Conservation (phyloP, 345 rosid species). For the Kandelia obovata region DNA sequence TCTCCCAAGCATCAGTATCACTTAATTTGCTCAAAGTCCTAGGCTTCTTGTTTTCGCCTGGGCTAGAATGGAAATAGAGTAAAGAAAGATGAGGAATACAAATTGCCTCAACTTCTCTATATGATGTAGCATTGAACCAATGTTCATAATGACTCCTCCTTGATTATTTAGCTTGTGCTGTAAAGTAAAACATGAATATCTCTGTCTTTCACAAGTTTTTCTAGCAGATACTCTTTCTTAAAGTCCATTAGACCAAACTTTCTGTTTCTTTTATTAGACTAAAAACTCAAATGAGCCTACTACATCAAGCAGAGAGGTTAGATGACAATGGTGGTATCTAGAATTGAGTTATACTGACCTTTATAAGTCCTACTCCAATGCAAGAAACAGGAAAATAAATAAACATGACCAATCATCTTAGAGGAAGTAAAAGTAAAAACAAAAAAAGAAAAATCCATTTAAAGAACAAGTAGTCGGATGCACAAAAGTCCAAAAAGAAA, state of each 20-base stretch:
- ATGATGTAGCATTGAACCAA: not conserved
- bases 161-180: not conserved
- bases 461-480: not conserved
- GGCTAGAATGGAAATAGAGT: slow-evolving; percentile 43
- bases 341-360: too few species aligned
- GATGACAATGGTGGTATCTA: too few species aligned
- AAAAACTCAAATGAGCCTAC: too few species aligned
- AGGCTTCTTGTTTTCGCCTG: slow-evolving; percentile 78
- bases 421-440: too few species aligned
- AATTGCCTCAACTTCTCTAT: not conserved
- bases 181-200: not conserved
- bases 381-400: too few species aligned
- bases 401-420: not conserved
- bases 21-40: slow-evolving; percentile 74
- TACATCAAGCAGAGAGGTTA: too few species aligned
- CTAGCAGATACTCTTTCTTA: too few species aligned
- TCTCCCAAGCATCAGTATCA: slow-evolving; percentile 82
- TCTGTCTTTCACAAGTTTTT: not conserved
- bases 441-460: not conserved
- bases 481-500: not conserved
- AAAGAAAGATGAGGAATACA: slow-evolving; percentile 8
- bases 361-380: too few species aligned
- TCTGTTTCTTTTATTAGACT: too few species aligned
- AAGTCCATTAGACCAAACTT: too few species aligned
- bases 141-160: not conserved